Base-by-base conservation (phyloP, 192 early-diverging fungal species). In the Backusella psychrophila region DNA sequence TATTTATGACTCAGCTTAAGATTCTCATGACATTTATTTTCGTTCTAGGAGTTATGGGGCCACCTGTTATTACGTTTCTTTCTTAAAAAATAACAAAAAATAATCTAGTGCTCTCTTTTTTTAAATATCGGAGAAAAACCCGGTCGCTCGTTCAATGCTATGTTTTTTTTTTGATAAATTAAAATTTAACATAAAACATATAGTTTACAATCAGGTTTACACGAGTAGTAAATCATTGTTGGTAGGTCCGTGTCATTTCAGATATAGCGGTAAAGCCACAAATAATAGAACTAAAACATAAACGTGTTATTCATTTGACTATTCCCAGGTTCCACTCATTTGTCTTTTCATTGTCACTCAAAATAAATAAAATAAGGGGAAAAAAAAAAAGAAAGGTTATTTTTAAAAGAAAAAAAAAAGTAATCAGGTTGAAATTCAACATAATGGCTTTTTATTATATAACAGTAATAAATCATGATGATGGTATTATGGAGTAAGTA, bases 231-330 rank as follows among this genome's bases (percentile, higher is more conserved):
- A 63, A 29, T 29, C 23, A 63, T 63, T 29, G 56, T 29, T 63
- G 11, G 26, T 63, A 63, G 56, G 56, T 63, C 56, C 56, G 56
- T 63, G 56, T 63, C 21, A 63, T 63, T 63, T 29, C 11, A 29
- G 56, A 63, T 56, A 56, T 23, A 63, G 26, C 56, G 56, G 56
- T 63, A 63, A 29, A 63, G 56, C 56, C 56, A 63, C 56, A 26
- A 26, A 63, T 26, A 59, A 59, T 59, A 7, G 26, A 59, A 59
- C 53, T 59, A 63, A 63, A 63, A 3, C 56, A 63, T 11, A 63
- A 63, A 63, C 56, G 56, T 63, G 56, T 3, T 26, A 63, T 63
- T 63, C 23, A 12, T 63, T 63, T 63, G 56, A 29, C 12, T 26
- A 63, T 63, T 63, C 56, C 56, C 23, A 23, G 56, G 21, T 63